phyloP scores from a whole-genome alignment of 202 grass and related monocot genomes.

The Zizania palustris region DNA sequence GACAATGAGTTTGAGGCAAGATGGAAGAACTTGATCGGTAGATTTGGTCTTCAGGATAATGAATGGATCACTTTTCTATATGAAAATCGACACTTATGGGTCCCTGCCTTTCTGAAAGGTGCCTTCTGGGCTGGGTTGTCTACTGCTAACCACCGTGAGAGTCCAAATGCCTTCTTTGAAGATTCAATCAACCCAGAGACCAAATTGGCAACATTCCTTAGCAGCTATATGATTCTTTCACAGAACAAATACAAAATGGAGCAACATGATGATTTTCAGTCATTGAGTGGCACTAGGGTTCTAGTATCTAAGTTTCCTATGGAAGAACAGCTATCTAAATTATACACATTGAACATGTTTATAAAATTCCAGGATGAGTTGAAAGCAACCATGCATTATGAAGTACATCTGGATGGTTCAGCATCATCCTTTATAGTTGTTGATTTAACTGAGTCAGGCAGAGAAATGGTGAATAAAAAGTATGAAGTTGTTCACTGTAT shows the following conservation, averaged over 20 bases:
- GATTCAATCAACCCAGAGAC: slow-evolving; percentile 63
- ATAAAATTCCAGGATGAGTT: slow-evolving; percentile 79
- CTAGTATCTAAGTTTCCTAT: slow-evolving; percentile 72
- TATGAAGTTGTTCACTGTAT: slow-evolving; percentile 63
- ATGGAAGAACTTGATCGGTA: slow-evolving; percentile 63
- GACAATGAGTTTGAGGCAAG: slow-evolving; percentile 69
- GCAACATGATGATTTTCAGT: slow-evolving; percentile 73
- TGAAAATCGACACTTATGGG: slow-evolving; percentile 79
- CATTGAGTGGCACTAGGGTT: slow-evolving; percentile 52
- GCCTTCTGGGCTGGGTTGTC: slow-evolving; percentile 87
- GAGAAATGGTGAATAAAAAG: slow-evolving; percentile 52
- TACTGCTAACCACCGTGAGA: slow-evolving; percentile 54
- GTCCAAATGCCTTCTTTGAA: slow-evolving; percentile 65
- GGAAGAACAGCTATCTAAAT: slow-evolving; percentile 83
- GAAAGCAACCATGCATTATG: slow-evolving; percentile 56
- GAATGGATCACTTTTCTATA: slow-evolving; percentile 72
- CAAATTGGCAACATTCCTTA: slow-evolving; percentile 66
- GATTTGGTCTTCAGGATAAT: slow-evolving; percentile 61
- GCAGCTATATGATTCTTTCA: slow-evolving; percentile 60
- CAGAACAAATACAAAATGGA: slow-evolving; percentile 75
- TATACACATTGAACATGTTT: slow-evolving; percentile 87
- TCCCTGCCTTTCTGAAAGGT: slow-evolving; percentile 78
- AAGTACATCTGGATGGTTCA: slow-evolving; percentile 56
- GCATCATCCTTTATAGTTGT: slow-evolving; percentile 57
- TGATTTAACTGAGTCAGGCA: slow-evolving; percentile 53